Conservation (phyloP, 1,139 yeast species). For the Debaryomyces coudertii region DNA sequence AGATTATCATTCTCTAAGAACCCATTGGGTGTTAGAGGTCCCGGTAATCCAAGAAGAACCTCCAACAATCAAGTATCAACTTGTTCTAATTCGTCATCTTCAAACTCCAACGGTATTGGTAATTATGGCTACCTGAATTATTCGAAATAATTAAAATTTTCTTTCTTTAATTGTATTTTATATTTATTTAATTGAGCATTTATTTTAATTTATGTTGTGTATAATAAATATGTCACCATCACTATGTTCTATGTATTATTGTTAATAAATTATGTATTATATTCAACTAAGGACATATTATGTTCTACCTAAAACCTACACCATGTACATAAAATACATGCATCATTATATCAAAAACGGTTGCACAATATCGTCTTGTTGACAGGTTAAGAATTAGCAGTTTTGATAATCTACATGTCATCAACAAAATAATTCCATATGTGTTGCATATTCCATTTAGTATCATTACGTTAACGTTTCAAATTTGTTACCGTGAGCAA, state of each 20-base stretch:
- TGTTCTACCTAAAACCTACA: not conserved
- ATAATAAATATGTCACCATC: constrained; percentile 14
- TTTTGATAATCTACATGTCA: not conserved
- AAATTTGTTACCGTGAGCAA: not conserved
- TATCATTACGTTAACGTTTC: too few relatives aligned
- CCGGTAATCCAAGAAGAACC: constrained; percentile 50
- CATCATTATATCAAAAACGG: not conserved
- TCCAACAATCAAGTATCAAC: constrained; percentile 37
- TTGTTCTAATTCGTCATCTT: constrained; percentile 10
- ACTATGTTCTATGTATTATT: constrained; percentile 7
- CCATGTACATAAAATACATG: not conserved
- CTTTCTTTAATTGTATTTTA: constrained; percentile 14
- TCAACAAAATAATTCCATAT: not conserved
- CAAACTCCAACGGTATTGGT: constrained; percentile 29
- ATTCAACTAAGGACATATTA: not conserved
- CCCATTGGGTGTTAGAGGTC: constrained; percentile 94
- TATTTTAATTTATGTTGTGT: constrained; percentile 11
- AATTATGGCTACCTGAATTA: constrained; percentile 34
- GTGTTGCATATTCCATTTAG: too few relatives aligned
- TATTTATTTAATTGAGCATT: constrained; percentile 12
- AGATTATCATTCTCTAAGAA: constrained; percentile 91
- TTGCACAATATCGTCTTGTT: not conserved
- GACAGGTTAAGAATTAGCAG: too few relatives aligned
- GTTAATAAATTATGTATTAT: constrained; percentile 7
- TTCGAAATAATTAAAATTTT: constrained; percentile 14